Conservation (phyloP, 306 rosid genomes). For the Datisca glomerata region DNA sequence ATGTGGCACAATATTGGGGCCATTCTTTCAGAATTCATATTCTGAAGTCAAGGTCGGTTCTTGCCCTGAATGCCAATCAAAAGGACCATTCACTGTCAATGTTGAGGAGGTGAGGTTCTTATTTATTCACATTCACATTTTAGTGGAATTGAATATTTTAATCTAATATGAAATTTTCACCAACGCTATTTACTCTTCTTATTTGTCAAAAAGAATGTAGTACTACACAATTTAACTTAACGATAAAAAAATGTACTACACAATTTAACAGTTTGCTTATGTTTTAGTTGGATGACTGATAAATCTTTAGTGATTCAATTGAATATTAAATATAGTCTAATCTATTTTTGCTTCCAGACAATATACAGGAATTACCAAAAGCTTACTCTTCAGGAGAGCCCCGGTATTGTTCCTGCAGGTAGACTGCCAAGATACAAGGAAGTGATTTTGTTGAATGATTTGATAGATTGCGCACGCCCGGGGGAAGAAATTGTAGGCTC, state of each 20-base stretch:
- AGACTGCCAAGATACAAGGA: conserved; percentile 98
- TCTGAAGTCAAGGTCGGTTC: conserved; percentile 98
- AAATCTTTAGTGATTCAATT: too few relatives aligned
- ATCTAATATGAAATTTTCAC: too few relatives aligned
- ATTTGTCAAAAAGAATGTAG: too few relatives aligned
- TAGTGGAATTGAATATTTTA: too few relatives aligned
- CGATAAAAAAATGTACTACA: too few relatives aligned
- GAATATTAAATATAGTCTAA: too few relatives aligned
- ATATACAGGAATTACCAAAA: conserved; percentile 92
- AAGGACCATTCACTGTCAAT: conserved; percentile 89
- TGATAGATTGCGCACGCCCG: conserved; percentile 97
- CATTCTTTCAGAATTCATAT: conserved; percentile 90
- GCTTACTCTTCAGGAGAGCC: conserved; percentile 97
- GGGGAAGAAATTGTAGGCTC: conserved; percentile 89
- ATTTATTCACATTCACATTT: background rate
- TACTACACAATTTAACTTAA: too few relatives aligned
- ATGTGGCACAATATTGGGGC: conserved; percentile 85
- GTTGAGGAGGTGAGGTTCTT: conserved; percentile 67
- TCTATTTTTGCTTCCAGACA: conserved; percentile 38
- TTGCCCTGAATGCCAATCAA: conserved; percentile 96
- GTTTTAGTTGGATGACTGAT: too few relatives aligned
- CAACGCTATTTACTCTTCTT: too few relatives aligned
- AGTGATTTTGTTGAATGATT: conserved; percentile 88
- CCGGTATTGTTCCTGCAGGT: conserved; percentile 98
- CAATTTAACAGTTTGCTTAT: too few relatives aligned